Evolutionary conservation across 177 flowering plant species (phyloP), one percentile per base, ranked within the genome.

Genomic region (Vitis hybrid): DNA sequence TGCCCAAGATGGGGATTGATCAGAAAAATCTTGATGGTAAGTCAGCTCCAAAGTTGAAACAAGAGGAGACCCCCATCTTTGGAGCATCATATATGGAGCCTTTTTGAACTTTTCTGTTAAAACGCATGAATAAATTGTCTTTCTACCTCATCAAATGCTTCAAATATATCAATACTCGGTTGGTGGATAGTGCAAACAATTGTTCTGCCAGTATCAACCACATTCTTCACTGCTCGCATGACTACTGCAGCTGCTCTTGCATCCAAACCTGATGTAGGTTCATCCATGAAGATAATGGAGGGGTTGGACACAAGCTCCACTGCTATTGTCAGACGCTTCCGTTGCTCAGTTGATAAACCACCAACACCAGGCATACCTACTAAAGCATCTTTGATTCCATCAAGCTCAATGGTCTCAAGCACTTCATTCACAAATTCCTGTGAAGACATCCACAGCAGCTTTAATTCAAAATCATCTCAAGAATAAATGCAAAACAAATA

Each of bases 171-270:
- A n/a, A 92, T 89, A 62, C 92, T 90, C 2, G 95, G 95, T 58
- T 91, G 96, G 80, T 91, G 96, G 68, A 91, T 87, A 12, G 96
- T 89, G 82, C 93, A 91, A 44, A 91, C 90, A 54, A 89, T 79
- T 58, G 97, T 90, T 75, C 94, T 79, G 61, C 91, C 95, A 3
- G 94, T 92, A 18, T 77, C 76, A 18, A 73, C 89, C 6, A 86
- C 79, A 75, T 92, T 92, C 80, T 80, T 90, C 68, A 92, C 96
- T 0, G 89, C 87, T 71, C 94, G 80, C 92, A 90, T 88, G 51
- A 92, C 95, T 82, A 92, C 86, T 20, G 96, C 96, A 65, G 97
- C 97, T 57, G 95, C 88, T 79, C 92, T 84, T 57, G 97, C 97
- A 85, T 92, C 97, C 68, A 92, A 72, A n/a, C 97, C 94, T 19